Percentiles rank a stretch among this genome's conserved stretches.
Conservation (phyloP, 2,329 filamentous ascomycete species). For the Penicillium digitatum region DNA sequence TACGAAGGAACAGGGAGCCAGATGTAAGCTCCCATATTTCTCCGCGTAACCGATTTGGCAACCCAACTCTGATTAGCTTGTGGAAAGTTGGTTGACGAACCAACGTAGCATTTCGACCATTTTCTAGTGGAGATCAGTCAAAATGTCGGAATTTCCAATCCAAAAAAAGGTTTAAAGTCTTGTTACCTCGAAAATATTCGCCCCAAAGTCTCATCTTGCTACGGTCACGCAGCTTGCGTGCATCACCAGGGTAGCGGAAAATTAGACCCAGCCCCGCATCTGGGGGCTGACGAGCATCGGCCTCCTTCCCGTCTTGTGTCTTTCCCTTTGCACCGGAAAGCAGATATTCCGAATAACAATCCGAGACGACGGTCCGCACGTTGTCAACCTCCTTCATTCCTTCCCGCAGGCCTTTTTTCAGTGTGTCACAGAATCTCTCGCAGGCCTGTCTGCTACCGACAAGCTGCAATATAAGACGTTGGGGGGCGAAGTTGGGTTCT, state of each 20-base stretch:
- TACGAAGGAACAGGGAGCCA: conserved; percentile 79
- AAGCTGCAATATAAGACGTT: conserved; percentile 87
- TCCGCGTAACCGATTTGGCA: conserved; percentile 87
- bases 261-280: conserved; percentile 90
- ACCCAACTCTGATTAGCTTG: conserved; percentile 89
- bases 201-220: conserved; percentile 98
- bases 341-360: conserved; percentile 89
- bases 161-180: neutral
- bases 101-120: conserved; percentile 86
- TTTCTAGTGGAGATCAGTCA: conserved; percentile 54
- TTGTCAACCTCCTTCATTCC: conserved; percentile 84
- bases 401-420: conserved; percentile 83
- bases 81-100: conserved; percentile 96
- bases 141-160: neutral
- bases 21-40: conserved; percentile 96
- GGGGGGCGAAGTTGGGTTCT: conserved; percentile 61
- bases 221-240: conserved; percentile 85
- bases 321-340: conserved; percentile 47
- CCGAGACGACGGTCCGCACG: conserved; percentile 71
- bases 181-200: conserved; percentile 71
- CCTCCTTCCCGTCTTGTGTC: conserved; percentile 52
- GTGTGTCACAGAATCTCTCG: conserved; percentile 90
- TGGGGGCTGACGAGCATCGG: conserved; percentile 56
- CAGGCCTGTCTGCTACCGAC: conserved; percentile 83
- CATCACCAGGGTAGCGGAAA: conserved; percentile 91